Evolutionary conservation across 352 stramenopile genomes (phyloP).

Genomic region (Globisporangium uncinulatum): DNA sequence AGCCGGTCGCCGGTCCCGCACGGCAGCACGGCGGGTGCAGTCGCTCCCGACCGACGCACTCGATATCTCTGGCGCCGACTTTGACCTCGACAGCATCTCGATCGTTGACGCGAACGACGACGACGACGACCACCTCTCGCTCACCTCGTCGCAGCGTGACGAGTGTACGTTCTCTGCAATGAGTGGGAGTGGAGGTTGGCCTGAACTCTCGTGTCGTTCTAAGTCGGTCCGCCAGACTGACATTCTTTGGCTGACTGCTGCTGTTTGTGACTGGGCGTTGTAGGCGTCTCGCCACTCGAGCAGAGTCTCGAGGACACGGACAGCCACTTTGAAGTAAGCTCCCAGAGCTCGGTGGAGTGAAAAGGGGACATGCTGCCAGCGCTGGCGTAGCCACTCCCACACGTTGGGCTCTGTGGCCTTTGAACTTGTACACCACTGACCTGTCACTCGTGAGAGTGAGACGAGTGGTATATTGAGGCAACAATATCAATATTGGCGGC

Average conservation of each 20-base stretch:
- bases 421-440: too few species aligned
- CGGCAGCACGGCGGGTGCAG: constrained; percentile 40
- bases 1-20: constrained; percentile 12
- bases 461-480: too few species aligned
- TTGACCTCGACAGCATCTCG: constrained; percentile 84
- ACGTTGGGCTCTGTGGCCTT: too few species aligned
- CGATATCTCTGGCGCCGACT: constrained; percentile 50
- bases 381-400: too few species aligned
- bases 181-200: too few species aligned
- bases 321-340: constrained; percentile 83
- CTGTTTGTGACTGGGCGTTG: constrained; percentile 1
- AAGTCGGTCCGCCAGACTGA: background rate
- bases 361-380: too few species aligned
- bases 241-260: constrained; percentile 4
- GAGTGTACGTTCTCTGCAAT: constrained; percentile 41
- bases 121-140: constrained; percentile 52
- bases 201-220: background rate
- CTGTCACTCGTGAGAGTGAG: too few species aligned
- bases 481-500: too few species aligned
- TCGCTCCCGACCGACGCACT: constrained; percentile 54
- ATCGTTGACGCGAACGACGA: constrained; percentile 45
- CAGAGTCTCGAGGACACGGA: constrained; percentile 73
- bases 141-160: constrained; percentile 68
- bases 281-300: constrained; percentile 72
- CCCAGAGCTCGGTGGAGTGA: constrained; percentile 62